Evolutionary conservation across 1,284 basidiomycete species (phyloP).

Genomic region (Ganoderma leucocontextum): DNA sequence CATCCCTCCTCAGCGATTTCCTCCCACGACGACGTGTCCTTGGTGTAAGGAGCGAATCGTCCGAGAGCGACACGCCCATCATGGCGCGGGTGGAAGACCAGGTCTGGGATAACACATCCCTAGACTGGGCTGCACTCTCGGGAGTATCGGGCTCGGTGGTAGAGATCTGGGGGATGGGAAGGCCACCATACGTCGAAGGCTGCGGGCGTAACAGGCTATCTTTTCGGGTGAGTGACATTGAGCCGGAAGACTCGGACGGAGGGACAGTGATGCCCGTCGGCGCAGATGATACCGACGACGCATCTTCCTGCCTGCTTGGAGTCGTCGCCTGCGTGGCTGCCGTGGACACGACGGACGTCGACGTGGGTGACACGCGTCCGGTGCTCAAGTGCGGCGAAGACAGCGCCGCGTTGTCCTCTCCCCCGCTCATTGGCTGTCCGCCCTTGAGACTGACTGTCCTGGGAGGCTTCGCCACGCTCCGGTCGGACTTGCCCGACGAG

Average conservation of each 20-base stretch:
- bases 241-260: conserved; percentile 5
- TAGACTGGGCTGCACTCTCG: conserved; percentile 11
- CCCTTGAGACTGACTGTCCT: conserved; percentile 6
- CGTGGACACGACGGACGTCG: conserved; percentile 39
- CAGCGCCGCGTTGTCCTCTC: conserved; percentile 14
- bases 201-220: conserved; percentile 22
- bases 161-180: conserved; percentile 61
- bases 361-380: conserved; percentile 40
- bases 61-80: conserved; percentile 30
- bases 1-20: conserved; percentile 24
- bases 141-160: conserved; percentile 57
- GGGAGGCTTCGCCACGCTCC: conserved; percentile 22
- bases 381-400: conserved; percentile 36
- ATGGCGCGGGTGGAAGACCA: conserved; percentile 23
- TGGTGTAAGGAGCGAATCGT: conserved; percentile 38
- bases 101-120: conserved; percentile 16
- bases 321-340: conserved; percentile 35
- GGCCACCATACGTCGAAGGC: conserved; percentile 43
- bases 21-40: conserved; percentile 36
- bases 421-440: conserved; percentile 17
- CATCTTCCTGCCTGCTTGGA: conserved; percentile 28
- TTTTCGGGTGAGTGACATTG: conserved; percentile 14
- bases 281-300: conserved; percentile 39
- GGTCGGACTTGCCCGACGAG: conserved; percentile 24
- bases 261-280: conserved; percentile 39